Conservation (phyloP, 2,329 filamentous ascomycete genomes). For the Fusarium neocosmosporiellum region DNA sequence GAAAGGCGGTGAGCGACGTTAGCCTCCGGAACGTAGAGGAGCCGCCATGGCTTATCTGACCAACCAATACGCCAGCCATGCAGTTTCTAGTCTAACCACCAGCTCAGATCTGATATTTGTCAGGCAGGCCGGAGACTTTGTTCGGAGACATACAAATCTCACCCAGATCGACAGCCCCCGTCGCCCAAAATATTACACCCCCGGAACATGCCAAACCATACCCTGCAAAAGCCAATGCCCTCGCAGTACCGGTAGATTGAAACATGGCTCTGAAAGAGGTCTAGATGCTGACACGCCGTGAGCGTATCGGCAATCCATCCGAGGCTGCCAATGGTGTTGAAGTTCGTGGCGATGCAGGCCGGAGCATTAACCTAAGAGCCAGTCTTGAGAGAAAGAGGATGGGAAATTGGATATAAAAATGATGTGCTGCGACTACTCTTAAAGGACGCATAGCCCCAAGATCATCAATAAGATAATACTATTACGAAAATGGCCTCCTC, state of each 20-base stretch:
- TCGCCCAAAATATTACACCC: not conserved
- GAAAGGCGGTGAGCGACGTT: too few species aligned
- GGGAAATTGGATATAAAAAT: constrained; percentile 14
- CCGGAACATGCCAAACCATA: not conserved
- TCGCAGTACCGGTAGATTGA: not conserved
- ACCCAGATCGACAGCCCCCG: not conserved
- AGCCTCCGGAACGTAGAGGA: not conserved
- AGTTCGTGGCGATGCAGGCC: not conserved
- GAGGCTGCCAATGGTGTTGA: not conserved
- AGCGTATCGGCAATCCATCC: not conserved
- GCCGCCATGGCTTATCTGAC: not conserved
- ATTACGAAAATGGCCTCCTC: constrained; percentile 25
- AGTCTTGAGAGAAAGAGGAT: not conserved
- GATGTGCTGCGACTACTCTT: not conserved
- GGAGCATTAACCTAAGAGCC: not conserved
- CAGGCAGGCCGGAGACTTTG: not conserved
- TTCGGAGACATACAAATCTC: constrained; percentile 3
- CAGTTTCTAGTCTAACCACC: not conserved
- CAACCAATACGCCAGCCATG: not conserved
- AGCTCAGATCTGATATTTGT: not conserved
- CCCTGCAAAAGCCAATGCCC: not conserved
- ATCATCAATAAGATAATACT: not conserved
- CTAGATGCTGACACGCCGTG: constrained; percentile 1
- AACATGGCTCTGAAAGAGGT: not conserved
- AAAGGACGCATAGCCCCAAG: not conserved